A percentile compares a stretch with the other conserved stretches of the same genome.
Evolutionary conservation across 148 eudicot genomes (phyloP).

Genomic region (Nepenthes gracilis): DNA sequence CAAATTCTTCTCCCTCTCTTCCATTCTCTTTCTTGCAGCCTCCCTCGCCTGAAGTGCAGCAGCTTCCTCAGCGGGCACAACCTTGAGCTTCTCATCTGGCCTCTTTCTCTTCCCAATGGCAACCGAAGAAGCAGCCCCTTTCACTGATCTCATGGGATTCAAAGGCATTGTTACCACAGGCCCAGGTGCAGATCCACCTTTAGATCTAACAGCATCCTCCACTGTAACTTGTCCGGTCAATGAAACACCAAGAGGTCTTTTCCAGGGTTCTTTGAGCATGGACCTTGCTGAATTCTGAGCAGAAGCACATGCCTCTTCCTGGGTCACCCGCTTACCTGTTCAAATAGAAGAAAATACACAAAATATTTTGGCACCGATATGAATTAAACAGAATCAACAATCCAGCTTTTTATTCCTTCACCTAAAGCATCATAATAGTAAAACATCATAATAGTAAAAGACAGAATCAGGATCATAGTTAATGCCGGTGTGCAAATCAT

Average conservation of each 20-base stretch:
- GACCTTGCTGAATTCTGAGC: slow-evolving; percentile 14
- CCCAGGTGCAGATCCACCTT: slow-evolving; percentile 21
- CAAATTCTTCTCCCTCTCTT: slow-evolving; percentile 59
- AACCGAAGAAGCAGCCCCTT: slow-evolving; percentile 23
- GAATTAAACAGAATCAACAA: background rate
- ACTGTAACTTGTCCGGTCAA: slow-evolving; percentile 7
- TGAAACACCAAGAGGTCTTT: slow-evolving; percentile 6
- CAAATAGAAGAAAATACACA: slow-evolving; percentile 1
- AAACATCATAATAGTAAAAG: slow-evolving; percentile 77
- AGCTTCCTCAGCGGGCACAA: slow-evolving; percentile 41
- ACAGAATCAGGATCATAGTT: slow-evolving; percentile 87
- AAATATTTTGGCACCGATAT: background rate
- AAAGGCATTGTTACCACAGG: slow-evolving; percentile 18
- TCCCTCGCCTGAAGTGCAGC: slow-evolving; percentile 93
- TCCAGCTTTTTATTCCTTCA: slow-evolving; percentile 11
- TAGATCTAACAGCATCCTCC: slow-evolving; percentile 11
- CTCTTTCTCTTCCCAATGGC: slow-evolving; percentile 15
- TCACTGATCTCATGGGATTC: slow-evolving; percentile 23
- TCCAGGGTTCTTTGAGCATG: slow-evolving; percentile 19
- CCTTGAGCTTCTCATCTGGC: slow-evolving; percentile 12
- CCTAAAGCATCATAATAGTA: slow-evolving; percentile 83
- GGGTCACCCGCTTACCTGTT: slow-evolving; percentile 93
- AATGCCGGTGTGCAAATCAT: slow-evolving; percentile 51
- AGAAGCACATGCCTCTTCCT: slow-evolving; percentile 65
- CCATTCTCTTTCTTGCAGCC: slow-evolving; percentile 91